phyloP scores from a whole-genome alignment of 345 rosid genomes.

The Populus euphratica region DNA sequence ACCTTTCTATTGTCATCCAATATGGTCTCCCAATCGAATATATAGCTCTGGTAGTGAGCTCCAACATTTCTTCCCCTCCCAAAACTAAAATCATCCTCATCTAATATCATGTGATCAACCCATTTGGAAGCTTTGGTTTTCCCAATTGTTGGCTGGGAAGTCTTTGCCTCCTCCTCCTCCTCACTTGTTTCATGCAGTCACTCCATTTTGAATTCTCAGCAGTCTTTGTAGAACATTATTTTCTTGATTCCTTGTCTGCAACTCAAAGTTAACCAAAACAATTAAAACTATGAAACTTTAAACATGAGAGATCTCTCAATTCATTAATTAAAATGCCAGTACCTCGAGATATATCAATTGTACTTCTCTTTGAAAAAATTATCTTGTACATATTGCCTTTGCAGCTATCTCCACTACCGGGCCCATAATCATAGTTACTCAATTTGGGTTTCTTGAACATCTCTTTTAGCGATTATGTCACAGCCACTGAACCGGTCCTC shows the following conservation, averaged over 20 bases:
- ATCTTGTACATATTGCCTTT: constrained; percentile 25
- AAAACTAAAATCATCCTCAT: constrained; percentile 9
- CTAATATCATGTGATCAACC: constrained; percentile 36
- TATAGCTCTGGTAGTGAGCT: constrained; percentile 8
- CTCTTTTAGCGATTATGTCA: constrained; percentile 43
- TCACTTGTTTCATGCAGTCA: constrained; percentile 13
- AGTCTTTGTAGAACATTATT: background rate
- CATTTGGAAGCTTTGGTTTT: constrained; percentile 38
- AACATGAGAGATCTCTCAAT: background rate
- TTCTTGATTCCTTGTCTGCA: constrained; percentile 13
- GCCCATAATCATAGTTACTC: constrained; percentile 17
- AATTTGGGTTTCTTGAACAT: constrained; percentile 57
- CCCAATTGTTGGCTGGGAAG: background rate
- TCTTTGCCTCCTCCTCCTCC: constrained; percentile 5
- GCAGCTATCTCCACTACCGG: background rate
- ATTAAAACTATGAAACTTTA: background rate
- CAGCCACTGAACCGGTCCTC: constrained; percentile 39
- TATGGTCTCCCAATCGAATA: constrained; percentile 16
- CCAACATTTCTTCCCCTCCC: background rate
- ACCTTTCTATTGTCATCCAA: constrained; percentile 32
- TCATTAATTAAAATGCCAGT: background rate
- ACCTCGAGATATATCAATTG: constrained; percentile 19
- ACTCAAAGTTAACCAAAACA: background rate
- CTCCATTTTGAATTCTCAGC: constrained; percentile 17
- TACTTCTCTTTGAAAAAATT: constrained; percentile 25